Evolutionary conservation across 441 rosid species (phyloP).

Genomic region (Mallotus repandus): DNA sequence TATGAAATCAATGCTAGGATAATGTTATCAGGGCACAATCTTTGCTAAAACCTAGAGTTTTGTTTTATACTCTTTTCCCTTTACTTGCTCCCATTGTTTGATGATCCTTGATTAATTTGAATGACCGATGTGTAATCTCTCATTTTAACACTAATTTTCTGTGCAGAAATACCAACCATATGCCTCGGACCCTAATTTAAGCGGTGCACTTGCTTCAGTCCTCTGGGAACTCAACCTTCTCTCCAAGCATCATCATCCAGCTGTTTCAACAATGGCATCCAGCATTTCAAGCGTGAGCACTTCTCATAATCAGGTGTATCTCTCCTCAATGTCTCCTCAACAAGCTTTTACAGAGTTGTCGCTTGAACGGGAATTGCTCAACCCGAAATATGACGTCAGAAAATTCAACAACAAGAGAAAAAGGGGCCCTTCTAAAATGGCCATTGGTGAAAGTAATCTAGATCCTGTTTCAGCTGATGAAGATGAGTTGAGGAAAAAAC

Average conservation of each 20-base stretch:
- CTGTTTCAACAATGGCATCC: conserved; percentile 58
- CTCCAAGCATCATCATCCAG: conserved; percentile 74
- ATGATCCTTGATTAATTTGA: background rate
- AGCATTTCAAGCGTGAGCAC: conserved; percentile 60
- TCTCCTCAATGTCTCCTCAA: conserved; percentile 54
- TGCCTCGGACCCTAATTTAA: conserved; percentile 77
- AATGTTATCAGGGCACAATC: background rate
- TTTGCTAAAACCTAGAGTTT: background rate
- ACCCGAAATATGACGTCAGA: conserved; percentile 30
- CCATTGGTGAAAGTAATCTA: conserved; percentile 2
- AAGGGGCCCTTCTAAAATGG: conserved; percentile 30
- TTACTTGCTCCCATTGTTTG: background rate
- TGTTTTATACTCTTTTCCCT: background rate
- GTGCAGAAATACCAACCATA: conserved; percentile 83
- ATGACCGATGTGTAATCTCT: background rate
- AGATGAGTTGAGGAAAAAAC: conserved; percentile 49
- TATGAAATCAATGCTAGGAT: background rate
- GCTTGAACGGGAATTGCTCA: conserved; percentile 54
- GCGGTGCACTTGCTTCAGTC: conserved; percentile 90
- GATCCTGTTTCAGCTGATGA: conserved; percentile 33
- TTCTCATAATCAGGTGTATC: conserved; percentile 57
- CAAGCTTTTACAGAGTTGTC: conserved; percentile 64
- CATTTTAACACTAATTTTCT: background rate
- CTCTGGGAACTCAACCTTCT: conserved; percentile 93
- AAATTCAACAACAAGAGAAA: conserved; percentile 54